Conservation (phyloP, 2,329 filamentous ascomycete genomes). For the Aspergillus hortae region DNA sequence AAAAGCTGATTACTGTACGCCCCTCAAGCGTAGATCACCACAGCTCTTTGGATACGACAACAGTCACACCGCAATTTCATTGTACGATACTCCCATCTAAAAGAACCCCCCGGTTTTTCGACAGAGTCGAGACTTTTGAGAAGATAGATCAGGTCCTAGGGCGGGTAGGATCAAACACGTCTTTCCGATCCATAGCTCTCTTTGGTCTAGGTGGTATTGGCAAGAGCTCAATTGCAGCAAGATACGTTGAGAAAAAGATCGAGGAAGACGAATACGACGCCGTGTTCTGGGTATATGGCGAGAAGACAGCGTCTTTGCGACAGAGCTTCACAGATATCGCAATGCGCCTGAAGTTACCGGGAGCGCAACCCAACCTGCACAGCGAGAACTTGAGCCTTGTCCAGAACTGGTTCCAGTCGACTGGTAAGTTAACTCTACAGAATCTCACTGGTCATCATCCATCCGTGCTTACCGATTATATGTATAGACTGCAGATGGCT, state of each 20-base stretch:
- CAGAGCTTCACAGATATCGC: conserved; percentile 5
- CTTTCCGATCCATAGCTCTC: conserved; percentile 2
- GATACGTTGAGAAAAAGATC: neutral
- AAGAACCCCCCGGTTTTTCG: conserved; percentile 1
- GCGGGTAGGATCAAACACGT: neutral
- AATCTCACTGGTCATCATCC: neutral
- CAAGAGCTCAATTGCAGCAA: conserved; percentile 3
- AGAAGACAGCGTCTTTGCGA: conserved; percentile 1
- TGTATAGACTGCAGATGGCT: neutral
- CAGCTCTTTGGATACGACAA: too few relatives aligned
- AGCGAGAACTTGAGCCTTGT: conserved; percentile 1
- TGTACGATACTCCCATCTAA: conserved; percentile 1
- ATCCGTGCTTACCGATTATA: too few relatives aligned
- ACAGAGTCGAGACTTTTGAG: conserved; percentile 1
- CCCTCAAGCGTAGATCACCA: too few relatives aligned
- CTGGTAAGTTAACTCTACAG: neutral
- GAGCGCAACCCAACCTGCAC: neutral
- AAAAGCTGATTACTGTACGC: too few relatives aligned
- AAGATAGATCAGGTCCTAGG: neutral
- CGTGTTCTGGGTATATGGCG: conserved; percentile 1
- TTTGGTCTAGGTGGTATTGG: conserved; percentile 1
- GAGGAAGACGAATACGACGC: neutral
- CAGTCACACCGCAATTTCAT: neutral
- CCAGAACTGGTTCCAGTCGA: conserved; percentile 2
- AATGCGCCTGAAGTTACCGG: conserved; percentile 4